Evolutionary conservation across 495 filamentous ascomycete species (phyloP), one percentile per base, ranked within the genome.

Genomic region (Penicillium pulvis): DNA sequence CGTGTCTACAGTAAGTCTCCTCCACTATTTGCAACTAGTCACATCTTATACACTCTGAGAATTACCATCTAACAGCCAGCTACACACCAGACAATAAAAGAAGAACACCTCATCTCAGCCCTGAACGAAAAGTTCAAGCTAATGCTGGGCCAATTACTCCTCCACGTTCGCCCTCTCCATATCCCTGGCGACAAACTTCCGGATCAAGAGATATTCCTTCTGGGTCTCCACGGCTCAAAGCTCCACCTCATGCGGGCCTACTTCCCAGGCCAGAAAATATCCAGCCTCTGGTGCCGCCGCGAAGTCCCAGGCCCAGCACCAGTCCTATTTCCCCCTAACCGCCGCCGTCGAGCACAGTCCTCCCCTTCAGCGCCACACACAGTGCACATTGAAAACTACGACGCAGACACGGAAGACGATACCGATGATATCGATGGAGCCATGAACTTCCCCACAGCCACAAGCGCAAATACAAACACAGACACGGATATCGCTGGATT

Each of bases 181-280:
- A 51, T 61, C 9, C 63, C 59, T 2, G 65, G 59, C 44, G 68
- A 71, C 59, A 67, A 69, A 19, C 17, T 71, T 17, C 72, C 72
- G 0, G 66, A 70, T 52, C 72, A 75, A 59, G 72, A 75, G 33
- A 56, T 62, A 35, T 75, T 68, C 52, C 55, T 75, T 1, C 58
- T 75, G 33, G 63, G 63, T 16, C 55, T 70, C 11, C 70, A 75
- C 56, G 72, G 72, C 36, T 70, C 68, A 16, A 63, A 60, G 20
- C 57, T 75, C 1, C 70, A 73, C 30, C 41, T 75, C 55, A 52
- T 75, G 35, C 70, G 70, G 3, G 65, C 56, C 10, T 58, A 66
- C 17, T 75, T 75, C 50, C 72, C 68, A 0, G 68, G 70, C 20
- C 46, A 65, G 10, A 72, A 71, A 53, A 66, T 63, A 0, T 71